Percentiles rank a stretch among this genome's conserved stretches.
These are phyloP conservation scores for Melampsora larici-populina DNA, from an alignment of 1,284 basidiomycete genomes.

Conservation along the genomic window DNA sequence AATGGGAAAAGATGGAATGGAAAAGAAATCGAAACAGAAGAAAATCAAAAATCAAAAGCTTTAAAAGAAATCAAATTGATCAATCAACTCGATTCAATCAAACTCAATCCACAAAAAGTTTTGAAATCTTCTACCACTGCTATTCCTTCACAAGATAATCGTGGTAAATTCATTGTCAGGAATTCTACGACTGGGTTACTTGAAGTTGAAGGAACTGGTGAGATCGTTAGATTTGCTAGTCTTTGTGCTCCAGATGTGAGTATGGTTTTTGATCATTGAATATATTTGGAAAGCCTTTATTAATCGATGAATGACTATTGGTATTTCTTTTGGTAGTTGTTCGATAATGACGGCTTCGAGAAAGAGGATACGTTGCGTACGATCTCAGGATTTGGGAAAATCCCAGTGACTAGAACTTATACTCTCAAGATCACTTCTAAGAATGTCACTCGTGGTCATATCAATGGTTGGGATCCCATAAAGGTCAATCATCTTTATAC, in stretches of 20 bases:
- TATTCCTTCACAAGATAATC: constrained; percentile 3
- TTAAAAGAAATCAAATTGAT: too few species aligned
- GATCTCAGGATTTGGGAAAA: constrained; percentile 37
- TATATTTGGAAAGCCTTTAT: neutral
- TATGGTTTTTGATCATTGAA: neutral
- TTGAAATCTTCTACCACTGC: neutral
- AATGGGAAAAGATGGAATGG: too few species aligned
- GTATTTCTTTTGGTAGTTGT: constrained; percentile 7
- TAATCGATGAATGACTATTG: neutral
- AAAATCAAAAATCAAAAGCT: too few species aligned
- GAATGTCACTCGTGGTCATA: constrained; percentile 32
- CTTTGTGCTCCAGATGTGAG: constrained; percentile 34
- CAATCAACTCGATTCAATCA: too few species aligned
- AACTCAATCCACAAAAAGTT: too few species aligned
- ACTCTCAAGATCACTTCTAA: constrained; percentile 35
- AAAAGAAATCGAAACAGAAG: too few species aligned
- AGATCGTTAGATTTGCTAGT: constrained; percentile 35
- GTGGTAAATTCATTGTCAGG: constrained; percentile 26
- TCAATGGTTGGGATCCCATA: constrained; percentile 34
- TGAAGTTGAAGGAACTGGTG: constrained; percentile 30
- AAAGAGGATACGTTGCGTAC: constrained; percentile 42
- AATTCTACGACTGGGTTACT: constrained; percentile 20
- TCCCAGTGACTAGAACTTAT: constrained; percentile 41
- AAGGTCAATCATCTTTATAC: neutral
- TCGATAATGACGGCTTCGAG: constrained; percentile 40